A percentile compares a stretch with the other conserved stretches of the same genome.
phyloP scores from a whole-genome alignment of 2,329 filamentous ascomycete species.

The Aschersonia sp. region DNA sequence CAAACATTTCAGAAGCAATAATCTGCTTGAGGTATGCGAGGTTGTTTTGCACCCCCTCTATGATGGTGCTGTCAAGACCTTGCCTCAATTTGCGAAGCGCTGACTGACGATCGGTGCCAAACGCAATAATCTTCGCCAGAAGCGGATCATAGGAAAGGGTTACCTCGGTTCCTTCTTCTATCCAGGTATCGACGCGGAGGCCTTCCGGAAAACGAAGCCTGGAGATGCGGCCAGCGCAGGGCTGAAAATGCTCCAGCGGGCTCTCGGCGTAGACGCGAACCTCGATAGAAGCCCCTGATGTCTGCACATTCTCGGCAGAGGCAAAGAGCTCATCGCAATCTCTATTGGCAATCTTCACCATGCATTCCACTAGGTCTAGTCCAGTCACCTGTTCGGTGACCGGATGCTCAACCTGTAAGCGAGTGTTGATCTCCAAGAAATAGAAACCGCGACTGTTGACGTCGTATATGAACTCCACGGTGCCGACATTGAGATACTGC shows the following conservation, averaged over 20 bases:
- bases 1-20: slow-evolving; percentile 13
- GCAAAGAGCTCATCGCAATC: background rate
- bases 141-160: slow-evolving; percentile 65
- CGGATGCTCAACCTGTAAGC: slow-evolving; percentile 34
- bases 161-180: slow-evolving; percentile 54
- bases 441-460: slow-evolving; percentile 20
- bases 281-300: slow-evolving; percentile 16
- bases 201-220: slow-evolving; percentile 38
- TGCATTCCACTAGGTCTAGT: slow-evolving; percentile 52
- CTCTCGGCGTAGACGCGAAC: slow-evolving; percentile 31
- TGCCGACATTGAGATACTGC: slow-evolving; percentile 25
- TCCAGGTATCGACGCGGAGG: slow-evolving; percentile 49
- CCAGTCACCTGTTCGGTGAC: slow-evolving; percentile 61
- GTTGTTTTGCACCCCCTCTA: slow-evolving; percentile 20
- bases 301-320: no score
- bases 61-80: slow-evolving; percentile 36
- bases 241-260: slow-evolving; percentile 41
- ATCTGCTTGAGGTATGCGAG: slow-evolving; percentile 18
- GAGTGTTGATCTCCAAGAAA: slow-evolving; percentile 33
- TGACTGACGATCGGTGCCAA: slow-evolving; percentile 40
- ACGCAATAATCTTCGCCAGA: slow-evolving; percentile 61
- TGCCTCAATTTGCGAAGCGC: slow-evolving; percentile 48
- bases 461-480: slow-evolving; percentile 30
- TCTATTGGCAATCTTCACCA: slow-evolving; percentile 18
- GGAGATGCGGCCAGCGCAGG: slow-evolving; percentile 43